phyloP scores from a whole-genome alignment of 495 filamentous ascomycete species.

The Talaromyces wortmannii region DNA sequence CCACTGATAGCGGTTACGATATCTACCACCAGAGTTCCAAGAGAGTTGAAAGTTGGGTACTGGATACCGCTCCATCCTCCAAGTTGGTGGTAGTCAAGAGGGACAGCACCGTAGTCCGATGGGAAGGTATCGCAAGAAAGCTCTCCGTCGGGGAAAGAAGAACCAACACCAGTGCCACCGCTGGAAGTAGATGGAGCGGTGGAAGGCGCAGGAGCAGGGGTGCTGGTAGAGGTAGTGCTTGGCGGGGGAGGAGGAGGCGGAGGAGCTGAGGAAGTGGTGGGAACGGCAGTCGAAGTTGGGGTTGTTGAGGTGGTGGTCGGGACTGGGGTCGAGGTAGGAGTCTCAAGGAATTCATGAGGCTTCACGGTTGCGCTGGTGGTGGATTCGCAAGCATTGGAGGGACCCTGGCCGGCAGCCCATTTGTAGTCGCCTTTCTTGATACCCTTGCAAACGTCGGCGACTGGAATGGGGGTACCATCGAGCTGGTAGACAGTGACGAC shows the following conservation, averaged over 20 bases:
- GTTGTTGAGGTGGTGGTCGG: neutral
- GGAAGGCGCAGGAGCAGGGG: conserved; percentile 8
- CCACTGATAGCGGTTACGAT: conserved; percentile 57
- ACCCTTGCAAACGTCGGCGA: conserved; percentile 53
- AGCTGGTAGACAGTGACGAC: conserved; percentile 55
- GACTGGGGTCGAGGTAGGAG: conserved; percentile 9
- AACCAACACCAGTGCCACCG: conserved; percentile 49
- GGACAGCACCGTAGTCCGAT: conserved; percentile 71
- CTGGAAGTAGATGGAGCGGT: conserved; percentile 15
- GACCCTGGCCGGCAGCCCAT: conserved; percentile 27
- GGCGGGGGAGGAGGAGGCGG: conserved; percentile 6
- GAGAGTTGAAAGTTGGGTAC: conserved; percentile 29
- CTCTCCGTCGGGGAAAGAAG: conserved; percentile 71
- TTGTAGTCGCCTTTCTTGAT: conserved; percentile 45
- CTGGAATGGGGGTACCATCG: conserved; percentile 45
- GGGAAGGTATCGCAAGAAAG: conserved; percentile 71
- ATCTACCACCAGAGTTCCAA: conserved; percentile 38
- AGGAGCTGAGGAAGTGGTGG: neutral
- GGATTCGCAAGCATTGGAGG: conserved; percentile 22
- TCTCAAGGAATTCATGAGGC: conserved; percentile 21
- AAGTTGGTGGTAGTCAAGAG: conserved; percentile 58
- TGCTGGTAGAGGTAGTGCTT: conserved; percentile 13
- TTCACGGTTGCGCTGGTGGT: conserved; percentile 9
- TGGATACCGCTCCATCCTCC: conserved; percentile 82
- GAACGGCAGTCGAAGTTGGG: conserved; percentile 1